These are phyloP conservation scores for Marchantia polymorpha DNA, from an alignment of 225 moss, liverwort and hornwort genomes.

Conservation along the genomic window DNA sequence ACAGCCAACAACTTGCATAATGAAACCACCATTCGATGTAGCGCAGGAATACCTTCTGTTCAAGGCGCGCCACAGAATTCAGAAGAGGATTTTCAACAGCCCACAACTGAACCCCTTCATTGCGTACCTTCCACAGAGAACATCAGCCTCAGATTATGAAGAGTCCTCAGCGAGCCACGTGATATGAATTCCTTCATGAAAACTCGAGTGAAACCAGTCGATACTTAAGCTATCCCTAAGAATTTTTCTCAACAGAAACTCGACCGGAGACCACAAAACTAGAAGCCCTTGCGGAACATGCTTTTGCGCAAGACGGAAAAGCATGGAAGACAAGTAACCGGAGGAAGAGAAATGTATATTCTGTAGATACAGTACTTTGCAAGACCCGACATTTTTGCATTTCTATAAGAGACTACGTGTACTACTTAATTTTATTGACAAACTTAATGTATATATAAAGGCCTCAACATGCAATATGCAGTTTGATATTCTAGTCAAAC, in stretches of 20 bases:
- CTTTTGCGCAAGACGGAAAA: too few relatives aligned
- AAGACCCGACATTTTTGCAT: too few relatives aligned
- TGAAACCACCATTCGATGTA: background rate
- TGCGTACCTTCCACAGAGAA: constrained; percentile 24
- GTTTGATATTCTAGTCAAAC: too few relatives aligned
- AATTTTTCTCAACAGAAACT: background rate
- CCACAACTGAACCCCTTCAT: constrained; percentile 90
- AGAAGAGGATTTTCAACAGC: constrained; percentile 85
- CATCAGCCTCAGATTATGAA: constrained; percentile 19
- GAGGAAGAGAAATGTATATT: too few relatives aligned
- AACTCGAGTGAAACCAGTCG: background rate
- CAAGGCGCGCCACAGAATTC: constrained; percentile 70
- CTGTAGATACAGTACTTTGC: too few relatives aligned
- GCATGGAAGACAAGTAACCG: too few relatives aligned
- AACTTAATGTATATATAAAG: too few relatives aligned
- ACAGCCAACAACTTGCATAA: too few relatives aligned
- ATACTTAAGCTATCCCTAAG: background rate
- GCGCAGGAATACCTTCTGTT: constrained; percentile 55
- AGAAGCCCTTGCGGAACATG: too few relatives aligned
- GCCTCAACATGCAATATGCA: too few relatives aligned
- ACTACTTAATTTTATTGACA: too few relatives aligned
- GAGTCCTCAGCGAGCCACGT: background rate
- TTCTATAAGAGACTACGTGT: too few relatives aligned
- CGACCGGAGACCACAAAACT: background rate
- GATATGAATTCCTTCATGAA: background rate